These are phyloP conservation scores for Rhinocladiella mackenziei DNA, from an alignment of 2,329 filamentous ascomycete species.

Conservation along the genomic window DNA sequence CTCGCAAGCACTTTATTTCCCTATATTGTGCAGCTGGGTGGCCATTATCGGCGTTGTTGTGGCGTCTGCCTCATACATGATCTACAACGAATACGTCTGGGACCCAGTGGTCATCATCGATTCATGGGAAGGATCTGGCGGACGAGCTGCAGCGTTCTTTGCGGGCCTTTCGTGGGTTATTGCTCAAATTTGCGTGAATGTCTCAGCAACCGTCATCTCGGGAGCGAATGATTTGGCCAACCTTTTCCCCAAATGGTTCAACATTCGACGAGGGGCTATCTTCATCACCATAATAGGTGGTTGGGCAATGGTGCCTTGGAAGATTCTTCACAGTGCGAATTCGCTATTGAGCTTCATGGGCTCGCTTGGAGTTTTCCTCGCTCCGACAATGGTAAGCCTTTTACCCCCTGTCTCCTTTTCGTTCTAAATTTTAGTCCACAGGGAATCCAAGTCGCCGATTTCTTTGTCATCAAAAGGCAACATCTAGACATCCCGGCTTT, in stretches of 20 bases:
- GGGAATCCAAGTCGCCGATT: no score
- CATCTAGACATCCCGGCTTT: constrained; percentile 45
- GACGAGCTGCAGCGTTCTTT: constrained; percentile 45
- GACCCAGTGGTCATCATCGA: constrained; percentile 42
- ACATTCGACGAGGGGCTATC: background rate
- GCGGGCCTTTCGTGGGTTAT: constrained; percentile 49
- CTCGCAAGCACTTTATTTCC: background rate
- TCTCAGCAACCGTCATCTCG: no score
- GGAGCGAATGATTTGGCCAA: background rate
- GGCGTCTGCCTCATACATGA: constrained; percentile 34
- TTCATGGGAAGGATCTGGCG: constrained; percentile 33
- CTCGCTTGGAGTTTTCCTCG: no score
- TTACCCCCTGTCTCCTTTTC: no score
- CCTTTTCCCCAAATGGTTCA: background rate
- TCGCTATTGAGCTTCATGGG: no score
- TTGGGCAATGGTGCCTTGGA: background rate
- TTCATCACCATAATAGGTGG: background rate
- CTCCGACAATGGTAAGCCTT: no score
- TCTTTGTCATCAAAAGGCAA: constrained; percentile 16
- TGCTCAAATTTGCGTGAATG: no score
- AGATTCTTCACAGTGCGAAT: background rate
- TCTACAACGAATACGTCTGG: constrained; percentile 38
- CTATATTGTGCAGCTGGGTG: no score
- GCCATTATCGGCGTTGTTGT: background rate
- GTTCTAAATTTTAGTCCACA: no score